Evolutionary conservation across 1,139 yeast species (phyloP).

Genomic region (Kodamaea plutei): DNA sequence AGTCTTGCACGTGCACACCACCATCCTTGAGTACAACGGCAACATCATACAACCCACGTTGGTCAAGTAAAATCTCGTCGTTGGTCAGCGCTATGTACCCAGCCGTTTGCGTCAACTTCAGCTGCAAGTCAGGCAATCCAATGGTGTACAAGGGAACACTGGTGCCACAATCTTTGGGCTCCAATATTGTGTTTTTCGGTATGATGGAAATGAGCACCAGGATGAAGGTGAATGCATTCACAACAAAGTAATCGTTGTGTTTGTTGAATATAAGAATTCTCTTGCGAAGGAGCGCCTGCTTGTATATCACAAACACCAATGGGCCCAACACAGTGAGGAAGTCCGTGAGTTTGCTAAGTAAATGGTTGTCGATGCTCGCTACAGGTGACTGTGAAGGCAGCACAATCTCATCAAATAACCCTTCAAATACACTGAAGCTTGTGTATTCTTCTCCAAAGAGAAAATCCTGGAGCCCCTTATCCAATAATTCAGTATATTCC

Average conservation of each 20-base stretch:
- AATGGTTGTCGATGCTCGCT: slow-evolving; percentile 42
- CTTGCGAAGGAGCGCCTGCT: slow-evolving; percentile 59
- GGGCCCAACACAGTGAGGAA: slow-evolving; percentile 65
- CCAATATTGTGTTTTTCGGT: slow-evolving; percentile 27
- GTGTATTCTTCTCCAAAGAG: slow-evolving; percentile 20
- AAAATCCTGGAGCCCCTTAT: slow-evolving; percentile 37
- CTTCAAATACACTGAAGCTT: slow-evolving; percentile 19
- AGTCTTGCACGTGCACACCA: slow-evolving; percentile 12
- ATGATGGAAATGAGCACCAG: slow-evolving; percentile 35
- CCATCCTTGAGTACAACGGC: slow-evolving; percentile 32
- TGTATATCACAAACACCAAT: slow-evolving; percentile 65
- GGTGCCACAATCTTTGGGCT: slow-evolving; percentile 22
- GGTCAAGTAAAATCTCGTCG: slow-evolving; percentile 63
- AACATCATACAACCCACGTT: slow-evolving; percentile 51
- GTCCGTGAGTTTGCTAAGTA: slow-evolving; percentile 44
- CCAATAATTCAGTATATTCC: slow-evolving; percentile 51
- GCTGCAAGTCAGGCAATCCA: slow-evolving; percentile 54
- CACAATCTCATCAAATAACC: slow-evolving; percentile 15
- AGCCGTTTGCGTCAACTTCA: slow-evolving; percentile 14
- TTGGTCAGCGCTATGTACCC: slow-evolving; percentile 65
- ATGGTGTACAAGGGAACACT: slow-evolving; percentile 54
- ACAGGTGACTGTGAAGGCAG: too few relatives aligned
- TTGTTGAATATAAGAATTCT: slow-evolving; percentile 54
- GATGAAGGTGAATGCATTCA: slow-evolving; percentile 30
- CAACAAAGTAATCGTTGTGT: slow-evolving; percentile 10